Evolutionary conservation across 2,329 filamentous ascomycete genomes (phyloP).

Genomic region (Talaromyces sp.): DNA sequence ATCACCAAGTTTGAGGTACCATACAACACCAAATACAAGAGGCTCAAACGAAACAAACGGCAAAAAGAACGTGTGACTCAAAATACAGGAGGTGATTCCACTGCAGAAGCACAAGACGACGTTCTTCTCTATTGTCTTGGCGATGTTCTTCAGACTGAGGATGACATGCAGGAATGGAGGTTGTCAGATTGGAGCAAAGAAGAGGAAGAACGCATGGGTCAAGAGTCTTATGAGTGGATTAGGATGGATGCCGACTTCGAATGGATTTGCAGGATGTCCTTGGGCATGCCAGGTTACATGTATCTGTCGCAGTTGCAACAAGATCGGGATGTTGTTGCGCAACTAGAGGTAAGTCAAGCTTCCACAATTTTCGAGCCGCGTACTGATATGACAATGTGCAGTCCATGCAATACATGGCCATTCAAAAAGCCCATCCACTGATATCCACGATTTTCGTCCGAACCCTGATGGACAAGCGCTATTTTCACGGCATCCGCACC

Average conservation of each 20-base stretch:
- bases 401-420: slow-evolving; percentile 71
- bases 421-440: slow-evolving; percentile 68
- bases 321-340: slow-evolving; percentile 92
- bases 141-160: slow-evolving; percentile 78
- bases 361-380: slow-evolving; percentile 14
- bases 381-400: slow-evolving; percentile 24
- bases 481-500: slow-evolving; percentile 87
- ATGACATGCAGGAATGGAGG: slow-evolving; percentile 80
- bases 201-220: slow-evolving; percentile 85
- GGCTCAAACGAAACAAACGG: slow-evolving; percentile 80
- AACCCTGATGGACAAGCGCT: slow-evolving; percentile 85
- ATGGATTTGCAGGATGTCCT: slow-evolving; percentile 84
- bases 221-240: slow-evolving; percentile 98
- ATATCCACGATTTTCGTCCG: slow-evolving; percentile 85
- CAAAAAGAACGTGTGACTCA: slow-evolving; percentile 73
- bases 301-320: slow-evolving; percentile 96
- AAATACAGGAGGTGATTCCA: slow-evolving; percentile 60
- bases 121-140: slow-evolving; percentile 87
- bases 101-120: slow-evolving; percentile 68
- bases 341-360: slow-evolving; percentile 52
- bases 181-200: slow-evolving; percentile 86
- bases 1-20: slow-evolving; percentile 87
- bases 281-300: slow-evolving; percentile 92
- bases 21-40: slow-evolving; percentile 99
- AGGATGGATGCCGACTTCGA: slow-evolving; percentile 97